A percentile compares a stretch with the other conserved stretches of the same genome.
Conservation (phyloP, 2,329 filamentous ascomycete species). For the Cladosporium sp. region DNA sequence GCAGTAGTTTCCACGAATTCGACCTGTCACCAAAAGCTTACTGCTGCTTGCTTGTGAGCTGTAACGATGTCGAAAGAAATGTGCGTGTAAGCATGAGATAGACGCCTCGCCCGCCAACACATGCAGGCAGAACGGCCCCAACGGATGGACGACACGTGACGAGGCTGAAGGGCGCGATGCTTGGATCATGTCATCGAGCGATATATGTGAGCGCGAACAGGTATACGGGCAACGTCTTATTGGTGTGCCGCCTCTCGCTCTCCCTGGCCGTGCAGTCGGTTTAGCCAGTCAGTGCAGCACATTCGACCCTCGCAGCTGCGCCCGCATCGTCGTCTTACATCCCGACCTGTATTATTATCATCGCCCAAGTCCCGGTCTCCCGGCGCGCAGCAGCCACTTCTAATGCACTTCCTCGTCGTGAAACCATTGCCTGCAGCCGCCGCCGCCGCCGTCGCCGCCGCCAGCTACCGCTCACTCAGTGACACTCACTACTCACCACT, state of each 20-base stretch:
- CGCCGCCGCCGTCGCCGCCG: background rate
- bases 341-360: background rate
- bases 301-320: conserved; percentile 9
- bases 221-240: conserved; percentile 21
- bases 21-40: background rate
- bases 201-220: conserved; percentile 7
- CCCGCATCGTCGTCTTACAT: conserved; percentile 19
- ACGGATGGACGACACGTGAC: conserved; percentile 1
- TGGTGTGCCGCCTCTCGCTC: conserved; percentile 6
- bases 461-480: background rate
- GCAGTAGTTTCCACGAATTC: too few relatives aligned
- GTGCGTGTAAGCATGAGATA: background rate
- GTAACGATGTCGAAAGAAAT: background rate
- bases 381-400: background rate
- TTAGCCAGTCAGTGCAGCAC: conserved; percentile 2
- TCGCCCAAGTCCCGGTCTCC: background rate
- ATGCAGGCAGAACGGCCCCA: background rate
- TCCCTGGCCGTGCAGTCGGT: conserved; percentile 13
- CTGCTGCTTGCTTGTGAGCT: background rate
- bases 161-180: background rate
- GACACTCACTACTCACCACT: background rate
- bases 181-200: conserved; percentile 5
- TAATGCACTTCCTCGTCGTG: conserved; percentile 3
- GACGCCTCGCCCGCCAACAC: background rate
- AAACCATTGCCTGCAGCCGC: background rate